Percentiles rank a stretch among this genome's conserved stretches.
These are phyloP conservation scores for Tolypocladium pustulatum DNA, from an alignment of 2,329 filamentous ascomycete species.

Conservation along the genomic window DNA sequence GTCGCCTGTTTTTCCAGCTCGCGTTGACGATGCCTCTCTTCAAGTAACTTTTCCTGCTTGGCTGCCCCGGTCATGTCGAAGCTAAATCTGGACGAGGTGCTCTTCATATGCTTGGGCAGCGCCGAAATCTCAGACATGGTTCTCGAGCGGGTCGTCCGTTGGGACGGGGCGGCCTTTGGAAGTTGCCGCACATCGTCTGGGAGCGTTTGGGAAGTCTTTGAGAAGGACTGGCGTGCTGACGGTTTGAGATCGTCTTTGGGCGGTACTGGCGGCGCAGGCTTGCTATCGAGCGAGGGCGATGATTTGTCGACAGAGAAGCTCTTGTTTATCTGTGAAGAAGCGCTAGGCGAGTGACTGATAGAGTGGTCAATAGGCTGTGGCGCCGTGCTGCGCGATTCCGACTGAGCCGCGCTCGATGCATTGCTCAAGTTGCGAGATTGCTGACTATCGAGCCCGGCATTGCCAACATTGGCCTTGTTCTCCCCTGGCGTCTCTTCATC, in stretches of 20 bases:
- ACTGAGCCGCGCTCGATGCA: constrained; percentile 17
- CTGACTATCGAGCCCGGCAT: no score
- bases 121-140: constrained; percentile 42
- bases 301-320: constrained; percentile 3
- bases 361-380: constrained; percentile 15
- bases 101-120: constrained; percentile 57
- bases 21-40: constrained; percentile 61
- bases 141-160: constrained; percentile 32
- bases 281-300: constrained; percentile 3
- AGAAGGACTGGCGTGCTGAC: constrained; percentile 8
- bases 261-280: constrained; percentile 24
- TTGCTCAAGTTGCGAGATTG: constrained; percentile 17
- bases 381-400: constrained; percentile 12
- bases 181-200: constrained; percentile 9
- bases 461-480: not conserved
- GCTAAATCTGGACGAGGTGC: constrained; percentile 69
- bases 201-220: constrained; percentile 10
- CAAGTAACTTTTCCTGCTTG: constrained; percentile 56
- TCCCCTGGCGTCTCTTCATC: constrained; percentile 3
- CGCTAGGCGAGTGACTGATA: constrained; percentile 15
- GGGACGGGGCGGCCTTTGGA: constrained; percentile 12
- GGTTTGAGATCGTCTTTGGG: constrained; percentile 23
- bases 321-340: constrained; percentile 11
- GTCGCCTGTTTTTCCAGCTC: constrained; percentile 48
- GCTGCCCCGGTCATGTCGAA: constrained; percentile 70